These are phyloP conservation scores for Lasiodiplodia sp. DNA, from an alignment of 2,329 filamentous ascomycete species.

Conservation along the genomic window DNA sequence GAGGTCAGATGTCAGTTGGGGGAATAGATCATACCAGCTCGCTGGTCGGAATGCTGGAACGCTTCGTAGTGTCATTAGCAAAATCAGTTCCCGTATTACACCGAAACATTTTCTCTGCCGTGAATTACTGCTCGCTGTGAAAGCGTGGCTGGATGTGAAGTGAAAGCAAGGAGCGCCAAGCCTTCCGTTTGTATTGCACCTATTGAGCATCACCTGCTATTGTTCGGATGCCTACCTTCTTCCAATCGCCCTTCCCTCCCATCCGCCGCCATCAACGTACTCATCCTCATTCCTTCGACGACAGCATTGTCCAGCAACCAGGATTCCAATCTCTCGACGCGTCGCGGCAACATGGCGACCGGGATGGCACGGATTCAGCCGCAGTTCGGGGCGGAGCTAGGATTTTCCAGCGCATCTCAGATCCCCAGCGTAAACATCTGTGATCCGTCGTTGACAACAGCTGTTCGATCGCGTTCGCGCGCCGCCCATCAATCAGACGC, in stretches of 20 bases:
- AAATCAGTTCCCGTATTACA: neutral
- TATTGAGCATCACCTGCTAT: neutral
- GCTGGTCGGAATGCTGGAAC: neutral
- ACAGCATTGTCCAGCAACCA: neutral
- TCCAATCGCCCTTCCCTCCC: neutral
- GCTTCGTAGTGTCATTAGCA: neutral
- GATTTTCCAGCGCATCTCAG: conserved; percentile 24
- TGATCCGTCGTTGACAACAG: neutral
- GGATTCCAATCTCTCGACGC: neutral
- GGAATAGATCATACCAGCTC: neutral
- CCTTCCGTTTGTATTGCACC: neutral
- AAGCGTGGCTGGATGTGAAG: neutral
- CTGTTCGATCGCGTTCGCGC: conserved; percentile 21
- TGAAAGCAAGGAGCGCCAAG: conserved; percentile 4
- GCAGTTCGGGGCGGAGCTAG: conserved; percentile 22
- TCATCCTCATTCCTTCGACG: neutral
- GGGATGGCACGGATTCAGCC: conserved; percentile 23
- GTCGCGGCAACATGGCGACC: neutral
- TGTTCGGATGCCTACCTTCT: neutral
- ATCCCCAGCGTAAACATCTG: conserved; percentile 20
- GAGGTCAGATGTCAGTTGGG: neutral
- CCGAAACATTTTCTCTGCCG: no score
- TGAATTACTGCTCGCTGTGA: neutral
- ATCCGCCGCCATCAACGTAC: neutral
- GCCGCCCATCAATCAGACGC: conserved; percentile 14